Evolutionary conservation across 2,329 filamentous ascomycete species (phyloP), one percentile per base, ranked within the genome.

Genomic region (Dendryphion nanum): DNA sequence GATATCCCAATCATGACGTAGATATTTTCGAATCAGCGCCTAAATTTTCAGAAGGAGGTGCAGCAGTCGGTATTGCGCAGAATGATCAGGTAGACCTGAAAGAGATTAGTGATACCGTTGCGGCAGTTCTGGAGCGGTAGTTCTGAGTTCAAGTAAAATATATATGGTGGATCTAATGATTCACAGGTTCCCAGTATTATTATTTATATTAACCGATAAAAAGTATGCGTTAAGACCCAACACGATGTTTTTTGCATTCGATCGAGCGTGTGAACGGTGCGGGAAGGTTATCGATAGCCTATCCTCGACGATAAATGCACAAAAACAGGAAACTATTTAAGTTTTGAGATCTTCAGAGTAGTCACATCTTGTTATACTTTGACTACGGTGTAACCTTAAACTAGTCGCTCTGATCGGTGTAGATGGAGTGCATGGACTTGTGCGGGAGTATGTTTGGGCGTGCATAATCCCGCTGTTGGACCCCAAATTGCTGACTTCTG

Each of bases 31-130:
- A 71, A 35, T 45, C 59, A 2, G 62, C 53, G 50, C 15, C 41
- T 35, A 31, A 45, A 38, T 47, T 66, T 59, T 50, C 47, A 38
- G 50, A 70, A 34, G 49, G 68, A 21, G 68, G 68, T 8, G 64
- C 66, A 4, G 67, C 64, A 4, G 51, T 71, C 10, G 66, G 64
- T 2, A 48, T 71, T n/a, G 63, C 67, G 30, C 44, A 45, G 5
- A 71, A 71, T 43, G 67, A 56, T 10, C 45, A 46, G 34, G 33
- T 18, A 8, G 45, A 42, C 17, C 32, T 48, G 14, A 26, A 30
- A n/a, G 40, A 46, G 21, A 44, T 50, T 15, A 41, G 41, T 14
- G 31, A 21, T 10, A 17, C 30, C 12, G 23, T 47, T 4, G 33
- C 31, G 20, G 33, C 23, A 17, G 38, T 19, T 6, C 12, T 47